Percentiles rank a stretch among this genome's conserved stretches.
Evolutionary conservation across 169 alveolate genomes (phyloP).

Genomic region (Babesia sp.): DNA sequence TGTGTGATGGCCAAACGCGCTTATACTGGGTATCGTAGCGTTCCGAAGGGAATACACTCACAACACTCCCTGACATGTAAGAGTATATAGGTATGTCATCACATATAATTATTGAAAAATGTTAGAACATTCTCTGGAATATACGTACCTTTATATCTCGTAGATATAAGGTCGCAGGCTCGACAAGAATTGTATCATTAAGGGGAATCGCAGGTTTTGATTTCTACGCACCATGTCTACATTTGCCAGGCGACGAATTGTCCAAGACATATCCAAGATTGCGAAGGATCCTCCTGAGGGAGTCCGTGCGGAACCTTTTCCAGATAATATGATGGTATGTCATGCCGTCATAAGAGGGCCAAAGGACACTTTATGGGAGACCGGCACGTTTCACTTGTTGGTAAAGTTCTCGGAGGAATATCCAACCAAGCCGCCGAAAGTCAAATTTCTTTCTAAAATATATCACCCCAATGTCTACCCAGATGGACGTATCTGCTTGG

Average conservation of each 20-base stretch:
- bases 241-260: slow-evolving; percentile 85
- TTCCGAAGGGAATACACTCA: no score
- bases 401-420: slow-evolving; percentile 89
- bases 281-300: slow-evolving; percentile 88
- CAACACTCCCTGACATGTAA: no score
- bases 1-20: no score
- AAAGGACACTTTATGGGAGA: slow-evolving; percentile 94
- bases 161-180: no score
- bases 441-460: slow-evolving; percentile 82
- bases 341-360: slow-evolving; percentile 95
- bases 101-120: no score
- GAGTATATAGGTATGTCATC: no score
- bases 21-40: no score
- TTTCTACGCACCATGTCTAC: slow-evolving; percentile 78
- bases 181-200: no score
- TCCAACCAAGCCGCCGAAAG: slow-evolving; percentile 90
- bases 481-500: slow-evolving; percentile 89
- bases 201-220: no score
- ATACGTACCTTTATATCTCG: no score
- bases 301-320: slow-evolving; percentile 89
- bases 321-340: slow-evolving; percentile 90
- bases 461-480: slow-evolving; percentile 91
- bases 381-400: slow-evolving; percentile 89
- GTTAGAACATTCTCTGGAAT: no score
- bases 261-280: slow-evolving; percentile 86